A percentile compares a stretch with the other conserved stretches of the same genome.
Conservation (phyloP, 495 filamentous ascomycete species). For the Sphaerosporella brunnea region DNA sequence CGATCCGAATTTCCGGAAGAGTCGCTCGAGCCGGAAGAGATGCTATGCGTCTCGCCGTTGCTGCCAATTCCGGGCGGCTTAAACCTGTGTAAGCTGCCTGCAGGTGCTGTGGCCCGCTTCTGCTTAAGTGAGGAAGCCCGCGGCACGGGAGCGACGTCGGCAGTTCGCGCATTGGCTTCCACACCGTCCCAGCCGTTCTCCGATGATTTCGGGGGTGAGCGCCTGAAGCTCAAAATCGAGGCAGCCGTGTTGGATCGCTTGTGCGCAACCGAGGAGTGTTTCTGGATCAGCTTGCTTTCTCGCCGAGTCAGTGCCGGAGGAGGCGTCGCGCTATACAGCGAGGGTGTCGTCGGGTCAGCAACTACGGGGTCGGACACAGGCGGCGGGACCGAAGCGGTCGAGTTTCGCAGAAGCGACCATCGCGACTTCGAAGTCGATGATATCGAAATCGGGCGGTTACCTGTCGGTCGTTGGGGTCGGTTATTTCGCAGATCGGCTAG, state of each 20-base stretch:
- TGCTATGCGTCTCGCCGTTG: slow-evolving; percentile 10
- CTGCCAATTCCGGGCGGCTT: neutral
- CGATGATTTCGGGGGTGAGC: neutral
- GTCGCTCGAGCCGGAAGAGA: slow-evolving; percentile 17
- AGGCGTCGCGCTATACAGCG: neutral
- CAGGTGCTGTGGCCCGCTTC: slow-evolving; percentile 4
- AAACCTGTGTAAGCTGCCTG: slow-evolving; percentile 1
- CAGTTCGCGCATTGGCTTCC: slow-evolving; percentile 22
- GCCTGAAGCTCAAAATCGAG: slow-evolving; percentile 2
- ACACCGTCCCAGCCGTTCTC: slow-evolving; percentile 23
- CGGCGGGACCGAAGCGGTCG: slow-evolving; percentile 7
- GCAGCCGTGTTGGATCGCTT: slow-evolving; percentile 22
- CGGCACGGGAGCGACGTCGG: slow-evolving; percentile 11
- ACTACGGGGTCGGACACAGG: neutral
- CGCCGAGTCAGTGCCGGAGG: slow-evolving; percentile 12
- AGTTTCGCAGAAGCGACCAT: slow-evolving; percentile 14
- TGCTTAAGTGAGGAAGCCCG: slow-evolving; percentile 2
- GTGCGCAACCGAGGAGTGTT: slow-evolving; percentile 12
- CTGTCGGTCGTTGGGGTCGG: slow-evolving; percentile 54
- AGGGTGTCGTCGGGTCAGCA: slow-evolving; percentile 12
- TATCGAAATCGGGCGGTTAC: slow-evolving; percentile 58
- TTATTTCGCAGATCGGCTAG: slow-evolving; percentile 65
- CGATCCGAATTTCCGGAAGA: slow-evolving; percentile 16
- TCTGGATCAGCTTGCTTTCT: slow-evolving; percentile 22
- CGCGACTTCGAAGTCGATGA: slow-evolving; percentile 32